Evolutionary conservation across 192 early-diverging fungal genomes (phyloP).

Genomic region (Gaertneriomyces sp.): DNA sequence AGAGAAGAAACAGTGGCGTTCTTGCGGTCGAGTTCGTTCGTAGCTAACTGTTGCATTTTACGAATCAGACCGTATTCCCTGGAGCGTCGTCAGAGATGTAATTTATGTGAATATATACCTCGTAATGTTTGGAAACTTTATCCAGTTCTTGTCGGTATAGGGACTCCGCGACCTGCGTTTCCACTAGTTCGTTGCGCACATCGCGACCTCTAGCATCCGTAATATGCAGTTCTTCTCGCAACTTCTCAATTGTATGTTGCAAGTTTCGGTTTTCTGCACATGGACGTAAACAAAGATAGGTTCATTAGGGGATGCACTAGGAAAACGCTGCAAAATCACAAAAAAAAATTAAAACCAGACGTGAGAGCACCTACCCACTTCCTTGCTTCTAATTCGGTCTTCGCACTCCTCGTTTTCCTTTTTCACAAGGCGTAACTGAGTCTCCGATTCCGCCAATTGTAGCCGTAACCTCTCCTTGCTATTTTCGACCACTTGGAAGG

Average conservation of each 20-base stretch:
- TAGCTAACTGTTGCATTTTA: conserved; percentile 24
- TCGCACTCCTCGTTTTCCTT: conserved; percentile 32
- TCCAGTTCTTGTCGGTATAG: conserved; percentile 46
- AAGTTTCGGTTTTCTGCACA: conserved; percentile 8
- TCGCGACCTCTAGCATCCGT: conserved; percentile 33
- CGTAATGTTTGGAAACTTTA: conserved; percentile 38
- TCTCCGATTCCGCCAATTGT: conserved; percentile 26
- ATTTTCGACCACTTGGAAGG: conserved; percentile 38
- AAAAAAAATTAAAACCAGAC: conserved; percentile 2
- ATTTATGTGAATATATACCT: conserved; percentile 18
- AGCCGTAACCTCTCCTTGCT: conserved; percentile 23
- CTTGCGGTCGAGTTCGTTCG: conserved; percentile 40
- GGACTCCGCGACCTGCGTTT: conserved; percentile 49
- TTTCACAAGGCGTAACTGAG: conserved; percentile 24
- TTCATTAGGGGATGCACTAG: neutral
- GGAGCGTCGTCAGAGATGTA: conserved; percentile 16
- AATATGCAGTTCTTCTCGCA: conserved; percentile 18
- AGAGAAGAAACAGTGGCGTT: conserved; percentile 35
- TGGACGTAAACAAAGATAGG: neutral
- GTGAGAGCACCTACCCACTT: conserved; percentile 29
- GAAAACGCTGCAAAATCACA: neutral
- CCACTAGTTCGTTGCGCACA: conserved; percentile 33
- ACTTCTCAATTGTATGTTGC: conserved; percentile 18
- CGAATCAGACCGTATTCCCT: neutral
- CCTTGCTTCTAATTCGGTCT: conserved; percentile 35